Conservation (phyloP, 257 asterid genomes). For the Solanum chiquidenum region DNA sequence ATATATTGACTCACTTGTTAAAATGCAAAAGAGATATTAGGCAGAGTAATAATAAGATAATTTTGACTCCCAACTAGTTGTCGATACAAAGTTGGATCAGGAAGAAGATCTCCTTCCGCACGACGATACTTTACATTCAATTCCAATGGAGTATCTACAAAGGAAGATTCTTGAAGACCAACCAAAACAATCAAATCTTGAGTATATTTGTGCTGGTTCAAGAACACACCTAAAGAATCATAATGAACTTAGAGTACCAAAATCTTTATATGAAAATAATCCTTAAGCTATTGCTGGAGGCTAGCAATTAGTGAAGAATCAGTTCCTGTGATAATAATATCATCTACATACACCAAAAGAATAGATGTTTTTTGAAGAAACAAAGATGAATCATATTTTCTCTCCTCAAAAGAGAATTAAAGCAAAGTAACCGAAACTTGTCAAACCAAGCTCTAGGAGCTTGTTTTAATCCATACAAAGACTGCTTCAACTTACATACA, state of each 20-base stretch:
- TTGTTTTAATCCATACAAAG: background rate
- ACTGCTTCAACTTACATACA: background rate
- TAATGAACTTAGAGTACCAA: background rate
- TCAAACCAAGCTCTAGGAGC: background rate
- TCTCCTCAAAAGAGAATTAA: background rate
- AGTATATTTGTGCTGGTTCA: background rate
- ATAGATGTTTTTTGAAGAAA: background rate
- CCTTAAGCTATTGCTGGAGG: background rate
- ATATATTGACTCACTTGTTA: too few relatives aligned
- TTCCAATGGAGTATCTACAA: background rate
- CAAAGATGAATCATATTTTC: background rate
- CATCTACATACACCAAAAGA: background rate
- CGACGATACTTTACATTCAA: background rate
- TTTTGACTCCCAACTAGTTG: background rate
- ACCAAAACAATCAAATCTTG: background rate
- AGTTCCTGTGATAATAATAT: background rate
- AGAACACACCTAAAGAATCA: background rate
- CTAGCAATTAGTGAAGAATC: background rate
- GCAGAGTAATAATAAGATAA: background rate
- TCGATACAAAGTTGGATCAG: background rate
- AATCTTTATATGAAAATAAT: background rate
- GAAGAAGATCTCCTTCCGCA: background rate
- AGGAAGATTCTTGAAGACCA: background rate
- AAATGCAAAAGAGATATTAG: background rate
- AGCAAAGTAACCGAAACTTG: background rate